Evolutionary conservation across 495 filamentous ascomycete species (phyloP), one percentile per base, ranked within the genome.

Genomic region (Annulohypoxylon maeteangense): DNA sequence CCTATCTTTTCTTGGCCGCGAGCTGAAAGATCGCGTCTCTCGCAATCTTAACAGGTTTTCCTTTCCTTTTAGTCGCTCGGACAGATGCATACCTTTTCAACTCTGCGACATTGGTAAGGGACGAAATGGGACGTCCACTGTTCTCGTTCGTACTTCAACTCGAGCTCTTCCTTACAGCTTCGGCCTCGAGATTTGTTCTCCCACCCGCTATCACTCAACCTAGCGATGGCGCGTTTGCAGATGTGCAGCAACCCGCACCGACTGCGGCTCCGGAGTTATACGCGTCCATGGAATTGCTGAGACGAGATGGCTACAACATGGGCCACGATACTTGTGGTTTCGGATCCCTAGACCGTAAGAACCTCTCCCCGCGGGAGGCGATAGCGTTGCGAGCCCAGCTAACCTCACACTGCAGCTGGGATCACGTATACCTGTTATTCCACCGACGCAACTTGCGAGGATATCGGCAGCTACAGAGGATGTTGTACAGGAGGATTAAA

Each of bases 261-360:
- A 68, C 70, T 1, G 47, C 60, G 25, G 59, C 70, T 32, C 70
- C 70, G 22, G 54, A 65, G 38, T 56, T 44, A 27, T 72, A 64
- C 36, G 65, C 54, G 45, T 65, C 70, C 4, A 40, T 34, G 3
- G 65, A 72, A 12, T 36, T 68, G 22, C 16, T 72, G n/a, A 59
- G 53, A 60, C 70, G 70, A 2, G 53, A 71, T 14, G 59, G 31
- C 20, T 68, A 62, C 18, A 31, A 29, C 16, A 64, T 72, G 70
- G 70, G 65, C 7, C 65, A 72, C 31, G 65, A 72, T 65, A 72
- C 70, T 4, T 72, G 70, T 29, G 70, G 70, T 7, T 72, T 68
- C 38, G 70, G 65, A 23, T 25, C 70, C 16, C 34, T 65, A 4
- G 27, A 72, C 47, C 12, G 68, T 71, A 38, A 27, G 68, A 51